Conservation (phyloP, 208 protist species). For the Leishmania turanica region DNA sequence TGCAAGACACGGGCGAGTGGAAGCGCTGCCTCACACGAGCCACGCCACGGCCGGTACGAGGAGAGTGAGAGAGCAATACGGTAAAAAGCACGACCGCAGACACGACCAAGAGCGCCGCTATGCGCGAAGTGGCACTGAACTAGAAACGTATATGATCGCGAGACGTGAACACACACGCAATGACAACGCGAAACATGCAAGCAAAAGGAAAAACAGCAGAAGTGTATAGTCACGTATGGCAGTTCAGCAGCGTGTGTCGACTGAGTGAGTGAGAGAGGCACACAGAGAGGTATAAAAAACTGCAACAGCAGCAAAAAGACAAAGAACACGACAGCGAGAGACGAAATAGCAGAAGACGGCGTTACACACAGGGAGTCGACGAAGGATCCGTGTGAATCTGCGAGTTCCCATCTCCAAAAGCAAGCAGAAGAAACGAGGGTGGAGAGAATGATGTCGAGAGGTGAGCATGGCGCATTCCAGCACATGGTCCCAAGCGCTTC, state of each 20-base stretch:
- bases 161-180: not conserved
- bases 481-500: not conserved
- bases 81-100: not conserved
- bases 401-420: not conserved
- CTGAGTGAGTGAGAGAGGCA: no score
- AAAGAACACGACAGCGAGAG: not conserved
- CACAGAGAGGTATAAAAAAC: not conserved
- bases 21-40: conserved; percentile 5
- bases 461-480: not conserved
- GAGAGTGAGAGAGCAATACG: not conserved
- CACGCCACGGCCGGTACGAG: not conserved
- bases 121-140: not conserved
- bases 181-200: not conserved
- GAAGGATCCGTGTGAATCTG: not conserved
- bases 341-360: not conserved
- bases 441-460: not conserved
- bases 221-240: not conserved
- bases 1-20: not conserved
- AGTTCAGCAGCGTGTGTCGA: not conserved
- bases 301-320: no score
- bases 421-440: not conserved
- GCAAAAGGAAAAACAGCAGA: not conserved
- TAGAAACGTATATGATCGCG: not conserved
- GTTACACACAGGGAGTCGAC: not conserved
- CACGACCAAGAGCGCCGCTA: not conserved